Conservation (phyloP, 2,329 filamentous ascomycete genomes). For the Penicillium hordei region DNA sequence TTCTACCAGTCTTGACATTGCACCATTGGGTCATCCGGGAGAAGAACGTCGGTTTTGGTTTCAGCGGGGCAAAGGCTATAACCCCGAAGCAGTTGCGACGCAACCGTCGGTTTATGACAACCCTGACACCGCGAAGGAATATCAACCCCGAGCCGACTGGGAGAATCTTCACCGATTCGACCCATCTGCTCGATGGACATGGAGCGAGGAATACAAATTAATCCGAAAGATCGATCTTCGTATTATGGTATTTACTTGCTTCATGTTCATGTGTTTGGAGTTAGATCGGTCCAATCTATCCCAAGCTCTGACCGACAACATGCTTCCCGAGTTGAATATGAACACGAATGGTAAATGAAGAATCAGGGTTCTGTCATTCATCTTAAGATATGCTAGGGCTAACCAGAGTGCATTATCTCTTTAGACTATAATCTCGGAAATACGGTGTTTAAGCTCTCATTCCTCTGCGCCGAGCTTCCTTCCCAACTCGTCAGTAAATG, state of each 20-base stretch:
- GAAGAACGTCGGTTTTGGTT: constrained; percentile 33
- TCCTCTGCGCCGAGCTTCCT: constrained; percentile 56
- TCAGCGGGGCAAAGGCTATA: constrained; percentile 24
- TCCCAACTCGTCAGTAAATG: constrained; percentile 58
- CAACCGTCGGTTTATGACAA: constrained; percentile 51
- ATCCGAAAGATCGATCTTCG: constrained; percentile 25
- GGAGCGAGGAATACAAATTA: constrained; percentile 19
- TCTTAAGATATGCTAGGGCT: constrained; percentile 21
- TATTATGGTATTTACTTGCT: constrained; percentile 37
- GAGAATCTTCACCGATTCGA: constrained; percentile 40
- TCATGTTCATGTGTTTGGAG: constrained; percentile 62
- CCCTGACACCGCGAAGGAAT: constrained; percentile 40
- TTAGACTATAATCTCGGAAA: constrained; percentile 54
- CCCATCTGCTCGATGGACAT: constrained; percentile 27
- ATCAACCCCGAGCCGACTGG: constrained; percentile 32
- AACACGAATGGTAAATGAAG: constrained; percentile 27
- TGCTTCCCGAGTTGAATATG: constrained; percentile 46
- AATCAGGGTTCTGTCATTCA: constrained; percentile 9
- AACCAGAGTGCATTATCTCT: constrained; percentile 47
- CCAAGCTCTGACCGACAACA: constrained; percentile 59
- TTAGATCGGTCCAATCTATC: constrained; percentile 59
- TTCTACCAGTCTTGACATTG: constrained; percentile 1
- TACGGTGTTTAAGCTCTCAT: constrained; percentile 56
- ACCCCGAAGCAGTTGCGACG: constrained; percentile 36
- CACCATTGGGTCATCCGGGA: constrained; percentile 16